Evolutionary conservation across 1,284 basidiomycete species (phyloP).

Genomic region (Ceratobasidium sp.): DNA sequence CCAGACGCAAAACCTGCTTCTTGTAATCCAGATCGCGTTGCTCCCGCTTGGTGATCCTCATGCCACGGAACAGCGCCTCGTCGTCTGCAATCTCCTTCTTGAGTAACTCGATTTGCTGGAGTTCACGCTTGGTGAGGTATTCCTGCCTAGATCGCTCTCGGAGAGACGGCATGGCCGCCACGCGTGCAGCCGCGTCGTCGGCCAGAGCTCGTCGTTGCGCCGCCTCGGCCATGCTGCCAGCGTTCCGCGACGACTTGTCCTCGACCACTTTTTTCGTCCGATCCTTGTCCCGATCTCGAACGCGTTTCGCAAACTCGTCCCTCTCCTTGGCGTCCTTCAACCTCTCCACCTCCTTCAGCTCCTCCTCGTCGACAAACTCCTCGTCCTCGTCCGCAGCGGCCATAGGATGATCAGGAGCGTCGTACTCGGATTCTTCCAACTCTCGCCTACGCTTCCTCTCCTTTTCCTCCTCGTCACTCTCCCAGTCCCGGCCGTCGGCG

Average conservation of each 20-base stretch:
- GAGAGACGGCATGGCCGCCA: slow-evolving; percentile 82
- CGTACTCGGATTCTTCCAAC: slow-evolving; percentile 47
- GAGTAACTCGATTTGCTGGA: slow-evolving; percentile 95
- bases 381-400: slow-evolving; percentile 60
- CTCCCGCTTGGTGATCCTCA: slow-evolving; percentile 90
- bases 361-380: slow-evolving; percentile 76
- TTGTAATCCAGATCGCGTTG: slow-evolving; percentile 86
- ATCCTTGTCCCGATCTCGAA: slow-evolving; percentile 86
- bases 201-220: slow-evolving; percentile 84
- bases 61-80: slow-evolving; percentile 86
- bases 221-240: slow-evolving; percentile 80
- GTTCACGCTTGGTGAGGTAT: slow-evolving; percentile 95
- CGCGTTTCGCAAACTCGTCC: slow-evolving; percentile 92
- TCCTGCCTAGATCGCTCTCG: slow-evolving; percentile 90
- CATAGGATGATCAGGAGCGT: background rate
- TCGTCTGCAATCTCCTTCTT: slow-evolving; percentile 94
- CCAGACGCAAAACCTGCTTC: slow-evolving; percentile 91
- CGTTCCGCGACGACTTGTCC: slow-evolving; percentile 83
- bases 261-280: slow-evolving; percentile 92
- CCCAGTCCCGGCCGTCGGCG: slow-evolving; percentile 83
- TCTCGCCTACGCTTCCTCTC: slow-evolving; percentile 62
- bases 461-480: slow-evolving; percentile 87
- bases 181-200: slow-evolving; percentile 85
- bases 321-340: slow-evolving; percentile 85
- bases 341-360: slow-evolving; percentile 78